Conservation (phyloP, 768 basidiomycete genomes). For the Kondoa malvinella region DNA sequence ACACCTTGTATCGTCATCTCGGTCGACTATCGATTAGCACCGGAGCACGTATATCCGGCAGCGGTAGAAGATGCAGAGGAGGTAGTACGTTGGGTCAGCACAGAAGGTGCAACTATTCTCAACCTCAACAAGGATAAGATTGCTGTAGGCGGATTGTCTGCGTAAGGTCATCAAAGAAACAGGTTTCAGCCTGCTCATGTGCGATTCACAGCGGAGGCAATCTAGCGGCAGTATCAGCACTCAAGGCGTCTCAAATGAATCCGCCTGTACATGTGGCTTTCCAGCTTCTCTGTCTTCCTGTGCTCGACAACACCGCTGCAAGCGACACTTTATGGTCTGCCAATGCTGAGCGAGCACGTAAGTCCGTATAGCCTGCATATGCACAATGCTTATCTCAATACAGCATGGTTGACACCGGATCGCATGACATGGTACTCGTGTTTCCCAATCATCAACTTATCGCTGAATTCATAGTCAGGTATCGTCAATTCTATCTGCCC, state of each 20-base stretch:
- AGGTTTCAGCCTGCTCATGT: not conserved
- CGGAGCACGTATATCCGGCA: not conserved
- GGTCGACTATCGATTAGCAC: not conserved
- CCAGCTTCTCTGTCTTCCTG: not conserved
- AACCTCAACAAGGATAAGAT: not conserved
- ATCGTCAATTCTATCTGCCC: not conserved
- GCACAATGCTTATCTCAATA: not conserved
- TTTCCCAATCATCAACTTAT: too few species aligned
- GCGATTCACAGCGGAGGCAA: not conserved
- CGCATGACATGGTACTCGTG: not conserved
- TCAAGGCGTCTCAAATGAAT: not conserved
- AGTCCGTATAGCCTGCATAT: not conserved
- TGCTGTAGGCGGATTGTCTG: not conserved
- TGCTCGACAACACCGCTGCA: not conserved
- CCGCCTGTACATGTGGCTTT: not conserved
- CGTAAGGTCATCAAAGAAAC: too few species aligned
- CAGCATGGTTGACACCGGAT: not conserved
- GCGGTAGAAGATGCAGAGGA: not conserved
- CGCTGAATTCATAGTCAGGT: too few species aligned
- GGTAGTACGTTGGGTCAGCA: not conserved
- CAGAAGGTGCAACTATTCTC: not conserved
- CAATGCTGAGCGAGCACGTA: not conserved
- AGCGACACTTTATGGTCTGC: not conserved
- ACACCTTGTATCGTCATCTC: not conserved
- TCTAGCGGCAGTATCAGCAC: not conserved